phyloP scores from a whole-genome alignment of 2,329 filamentous ascomycete genomes.

The Fusarium musae region DNA sequence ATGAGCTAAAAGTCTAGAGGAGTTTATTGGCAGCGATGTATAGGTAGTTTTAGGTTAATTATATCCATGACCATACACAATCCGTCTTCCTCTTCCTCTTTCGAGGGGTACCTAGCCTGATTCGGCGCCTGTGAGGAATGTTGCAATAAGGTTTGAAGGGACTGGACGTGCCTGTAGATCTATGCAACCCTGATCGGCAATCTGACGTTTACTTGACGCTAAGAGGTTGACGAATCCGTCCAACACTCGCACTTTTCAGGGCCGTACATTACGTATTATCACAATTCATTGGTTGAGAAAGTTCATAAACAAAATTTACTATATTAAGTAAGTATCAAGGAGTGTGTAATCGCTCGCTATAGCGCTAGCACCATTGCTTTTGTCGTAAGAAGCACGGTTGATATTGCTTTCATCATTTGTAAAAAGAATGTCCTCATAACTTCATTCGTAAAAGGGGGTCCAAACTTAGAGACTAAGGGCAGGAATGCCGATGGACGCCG shows the following conservation, averaged over 20 bases:
- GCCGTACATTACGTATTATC: not conserved
- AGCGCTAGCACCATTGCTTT: not conserved
- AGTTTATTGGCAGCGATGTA: conserved; percentile 34
- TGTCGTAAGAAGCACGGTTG: not conserved
- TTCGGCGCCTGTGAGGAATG: conserved; percentile 4
- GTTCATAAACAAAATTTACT: not conserved
- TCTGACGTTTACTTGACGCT: not conserved
- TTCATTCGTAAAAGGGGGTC: not conserved
- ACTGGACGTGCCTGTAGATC: conserved; percentile 12
- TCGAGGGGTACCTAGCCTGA: not conserved
- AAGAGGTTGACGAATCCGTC: not conserved
- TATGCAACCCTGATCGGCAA: conserved; percentile 1
- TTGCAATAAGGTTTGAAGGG: not conserved
- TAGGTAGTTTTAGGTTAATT: conserved; percentile 33
- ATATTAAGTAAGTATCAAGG: conserved; percentile 1
- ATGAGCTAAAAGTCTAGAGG: conserved; percentile 29
- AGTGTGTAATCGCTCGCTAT: not conserved
- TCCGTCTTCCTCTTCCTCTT: not conserved
- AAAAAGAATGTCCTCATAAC: not conserved
- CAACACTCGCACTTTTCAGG: not conserved
- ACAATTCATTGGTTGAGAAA: not conserved
- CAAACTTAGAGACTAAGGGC: not conserved
- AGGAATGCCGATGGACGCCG: not conserved
- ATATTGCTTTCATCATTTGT: not conserved
- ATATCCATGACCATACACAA: conserved; percentile 14